Base-by-base conservation (phyloP, 768 basidiomycete genomes). In the Bullera alba region DNA sequence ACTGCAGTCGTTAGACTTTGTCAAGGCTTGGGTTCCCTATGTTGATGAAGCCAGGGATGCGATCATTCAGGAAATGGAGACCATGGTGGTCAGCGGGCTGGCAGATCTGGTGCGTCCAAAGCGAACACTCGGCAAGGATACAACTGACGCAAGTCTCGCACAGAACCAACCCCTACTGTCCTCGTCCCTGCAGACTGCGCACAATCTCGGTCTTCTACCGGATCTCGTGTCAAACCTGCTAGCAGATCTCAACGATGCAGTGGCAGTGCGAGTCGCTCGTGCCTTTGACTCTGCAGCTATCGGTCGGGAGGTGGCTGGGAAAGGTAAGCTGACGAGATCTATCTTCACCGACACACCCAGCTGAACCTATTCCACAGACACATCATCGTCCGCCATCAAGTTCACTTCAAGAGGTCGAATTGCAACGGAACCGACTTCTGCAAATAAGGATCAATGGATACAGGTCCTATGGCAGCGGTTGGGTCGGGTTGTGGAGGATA, bases 141-240 rank as follows among this genome's bases (percentile, higher is more conserved):
- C 38, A 42, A 14, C 27, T 6, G 43, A 34, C 27, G 36, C 5
- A 48, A n/a, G 42, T 23, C 15, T 14, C 5, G 17, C 15, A 15
- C 56, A 95, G 91, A 86, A 97, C 63, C 90, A 88, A 74, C 82
- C 89, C 1, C 74, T 93, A 16, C 79, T 99, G 1, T 89, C 92
- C 0, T 91, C 89, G 1, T 89, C 93, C 0, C 78, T 99, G 12
- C 95, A 97, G 76, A 96, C 90, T 1, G 91, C 93, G 3, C 86
- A 89, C 73, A 99, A 96, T 67, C 80, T 99, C 14, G 79, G 85
- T 25, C 80, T 87, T 15, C 77, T 99, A 10, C 87, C 93, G 0
- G 79, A 81, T 22, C 79, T 96, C 5, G 86, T 96, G 3, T 81
- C 84, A 50, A 80, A 80, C 45, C 79, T 97, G 2, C 75, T 95